These are phyloP conservation scores for Emericellopsis atlantica DNA, from an alignment of 2,329 filamentous ascomycete genomes.

Conservation along the genomic window DNA sequence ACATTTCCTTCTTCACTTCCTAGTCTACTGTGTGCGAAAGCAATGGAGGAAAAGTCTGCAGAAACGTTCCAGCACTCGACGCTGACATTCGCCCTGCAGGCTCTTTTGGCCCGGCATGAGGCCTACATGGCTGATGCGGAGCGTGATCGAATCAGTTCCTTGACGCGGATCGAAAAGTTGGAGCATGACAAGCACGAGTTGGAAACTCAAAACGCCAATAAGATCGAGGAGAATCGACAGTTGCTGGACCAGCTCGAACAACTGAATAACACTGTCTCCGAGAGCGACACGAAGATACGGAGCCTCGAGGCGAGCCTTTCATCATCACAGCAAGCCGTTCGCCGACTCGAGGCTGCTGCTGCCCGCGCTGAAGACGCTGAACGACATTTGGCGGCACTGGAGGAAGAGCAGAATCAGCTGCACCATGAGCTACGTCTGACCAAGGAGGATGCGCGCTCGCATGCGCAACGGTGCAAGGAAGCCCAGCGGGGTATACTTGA, in stretches of 20 bases:
- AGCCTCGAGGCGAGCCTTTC: constrained; percentile 65
- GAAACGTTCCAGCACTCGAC: constrained; percentile 23
- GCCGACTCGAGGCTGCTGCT: constrained; percentile 61
- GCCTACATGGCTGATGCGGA: constrained; percentile 89
- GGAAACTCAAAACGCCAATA: constrained; percentile 63
- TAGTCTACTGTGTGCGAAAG: not conserved
- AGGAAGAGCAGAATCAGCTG: constrained; percentile 66
- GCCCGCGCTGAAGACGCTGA: constrained; percentile 69
- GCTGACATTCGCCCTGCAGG: constrained; percentile 71
- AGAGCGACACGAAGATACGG: constrained; percentile 71
- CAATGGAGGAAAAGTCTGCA: constrained; percentile 2
- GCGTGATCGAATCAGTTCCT: constrained; percentile 65
- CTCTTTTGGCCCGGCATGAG: constrained; percentile 82
- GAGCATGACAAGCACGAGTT: constrained; percentile 63
- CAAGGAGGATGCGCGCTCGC: constrained; percentile 64
- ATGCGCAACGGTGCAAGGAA: constrained; percentile 71
- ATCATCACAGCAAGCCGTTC: constrained; percentile 65
- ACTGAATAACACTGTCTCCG: constrained; percentile 65
- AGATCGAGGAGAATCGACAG: constrained; percentile 70
- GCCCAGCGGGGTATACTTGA: constrained; percentile 69
- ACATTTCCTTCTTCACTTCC: not conserved
- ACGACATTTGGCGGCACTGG: constrained; percentile 63
- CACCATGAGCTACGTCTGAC: constrained; percentile 55
- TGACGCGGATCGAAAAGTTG: constrained; percentile 59
- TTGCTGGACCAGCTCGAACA: constrained; percentile 76